Evolutionary conservation across 352 stramenopile genomes (phyloP).

Genomic region (Pythium volutum): DNA sequence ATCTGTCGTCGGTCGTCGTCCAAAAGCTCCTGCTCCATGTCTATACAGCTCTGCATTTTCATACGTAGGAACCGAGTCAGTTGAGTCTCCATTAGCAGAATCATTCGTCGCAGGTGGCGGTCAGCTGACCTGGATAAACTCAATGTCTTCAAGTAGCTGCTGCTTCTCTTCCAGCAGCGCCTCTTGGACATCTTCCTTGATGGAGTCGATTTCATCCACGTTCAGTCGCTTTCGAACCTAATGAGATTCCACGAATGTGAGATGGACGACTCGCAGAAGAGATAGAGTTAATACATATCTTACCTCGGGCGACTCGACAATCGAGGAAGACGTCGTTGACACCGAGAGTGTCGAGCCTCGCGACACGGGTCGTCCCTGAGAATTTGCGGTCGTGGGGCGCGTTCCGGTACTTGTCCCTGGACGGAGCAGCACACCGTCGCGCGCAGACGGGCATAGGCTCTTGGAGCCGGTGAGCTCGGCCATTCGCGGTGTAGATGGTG

Average conservation of each 20-base stretch:
- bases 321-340: slow-evolving; percentile 43
- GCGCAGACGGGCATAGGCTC: slow-evolving; percentile 3
- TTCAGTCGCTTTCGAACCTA: slow-evolving; percentile 50
- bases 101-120: too few species aligned
- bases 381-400: slow-evolving; percentile 40
- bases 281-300: not conserved
- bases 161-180: slow-evolving; percentile 56
- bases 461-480: slow-evolving; percentile 15
- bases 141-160: slow-evolving; percentile 75
- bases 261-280: not conserved
- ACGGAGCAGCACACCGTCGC: slow-evolving; percentile 31
- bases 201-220: slow-evolving; percentile 71
- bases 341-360: slow-evolving; percentile 49
- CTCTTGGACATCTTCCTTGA: slow-evolving; percentile 55
- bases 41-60: slow-evolving; percentile 52
- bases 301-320: slow-evolving; percentile 60
- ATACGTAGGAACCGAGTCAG: not conserved
- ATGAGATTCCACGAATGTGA: not conserved
- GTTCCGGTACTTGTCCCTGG: slow-evolving; percentile 44
- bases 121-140: slow-evolving; percentile 66
- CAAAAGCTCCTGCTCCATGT: slow-evolving; percentile 85
- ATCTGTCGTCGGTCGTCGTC: slow-evolving; percentile 65
- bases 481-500: slow-evolving; percentile 49
- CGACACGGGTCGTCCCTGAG: slow-evolving; percentile 47
- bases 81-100: not conserved